A percentile compares a stretch with the other conserved stretches of the same genome.
Conservation (phyloP, 2,329 filamentous ascomycete genomes). For the Exutisphaerella laricina region DNA sequence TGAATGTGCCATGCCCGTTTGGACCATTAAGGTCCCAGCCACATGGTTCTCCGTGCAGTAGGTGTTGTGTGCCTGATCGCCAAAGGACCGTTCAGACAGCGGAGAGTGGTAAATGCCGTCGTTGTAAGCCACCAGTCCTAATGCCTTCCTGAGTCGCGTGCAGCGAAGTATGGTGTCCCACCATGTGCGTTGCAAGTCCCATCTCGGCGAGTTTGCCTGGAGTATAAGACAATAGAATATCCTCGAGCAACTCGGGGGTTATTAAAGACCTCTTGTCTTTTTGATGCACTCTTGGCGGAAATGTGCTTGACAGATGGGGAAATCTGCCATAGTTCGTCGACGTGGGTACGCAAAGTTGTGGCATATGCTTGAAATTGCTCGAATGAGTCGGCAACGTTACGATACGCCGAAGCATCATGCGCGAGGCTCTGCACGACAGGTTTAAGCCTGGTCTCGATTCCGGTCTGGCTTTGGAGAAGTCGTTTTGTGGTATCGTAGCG, state of each 20-base stretch:
- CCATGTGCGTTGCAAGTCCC: conserved; percentile 7
- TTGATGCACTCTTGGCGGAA: not conserved
- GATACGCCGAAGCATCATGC: too few relatives aligned
- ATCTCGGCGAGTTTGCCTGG: conserved; percentile 3
- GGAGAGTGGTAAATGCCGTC: not conserved
- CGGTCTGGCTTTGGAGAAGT: too few relatives aligned
- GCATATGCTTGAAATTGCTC: too few relatives aligned
- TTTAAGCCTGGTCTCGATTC: too few relatives aligned
- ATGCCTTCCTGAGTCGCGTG: not conserved
- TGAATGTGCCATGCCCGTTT: too few relatives aligned
- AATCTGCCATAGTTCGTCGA: not conserved
- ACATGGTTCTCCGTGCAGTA: too few relatives aligned
- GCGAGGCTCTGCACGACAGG: too few relatives aligned
- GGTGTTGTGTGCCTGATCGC: too few relatives aligned
- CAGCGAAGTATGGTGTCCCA: not conserved
- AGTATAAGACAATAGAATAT: conserved; percentile 5
- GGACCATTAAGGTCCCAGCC: too few relatives aligned
- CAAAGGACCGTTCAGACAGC: not conserved
- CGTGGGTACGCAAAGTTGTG: too few relatives aligned
- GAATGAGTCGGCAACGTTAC: too few relatives aligned
- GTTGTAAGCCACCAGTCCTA: not conserved
- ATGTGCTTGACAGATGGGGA: not conserved
- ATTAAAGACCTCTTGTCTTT: conserved; percentile 9
- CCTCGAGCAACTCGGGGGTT: conserved; percentile 8
- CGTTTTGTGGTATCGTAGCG: too few relatives aligned